Conservation (phyloP, 441 rosid genomes). For the Populus trichocarpa region DNA sequence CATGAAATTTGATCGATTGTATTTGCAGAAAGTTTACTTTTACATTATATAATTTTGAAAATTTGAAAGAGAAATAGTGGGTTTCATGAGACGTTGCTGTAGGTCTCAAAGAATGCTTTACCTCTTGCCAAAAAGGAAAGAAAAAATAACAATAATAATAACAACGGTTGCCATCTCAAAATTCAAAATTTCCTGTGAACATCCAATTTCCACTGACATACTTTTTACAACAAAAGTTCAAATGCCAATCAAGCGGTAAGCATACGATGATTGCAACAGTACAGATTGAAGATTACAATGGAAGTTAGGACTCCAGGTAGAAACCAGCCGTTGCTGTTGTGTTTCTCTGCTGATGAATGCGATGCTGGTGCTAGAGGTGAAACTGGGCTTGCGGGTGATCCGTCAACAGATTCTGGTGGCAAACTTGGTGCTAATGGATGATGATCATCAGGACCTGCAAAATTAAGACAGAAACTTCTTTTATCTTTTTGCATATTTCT, state of each 20-base stretch:
- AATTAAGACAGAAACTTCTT: not conserved
- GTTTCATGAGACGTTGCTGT: not conserved
- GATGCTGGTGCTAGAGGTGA: constrained; percentile 11
- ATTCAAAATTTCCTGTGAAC: not conserved
- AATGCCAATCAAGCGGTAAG: not conserved
- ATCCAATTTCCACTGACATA: not conserved
- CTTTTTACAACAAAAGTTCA: not conserved
- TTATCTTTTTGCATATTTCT: not conserved
- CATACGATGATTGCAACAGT: not conserved
- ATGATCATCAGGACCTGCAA: constrained; percentile 15
- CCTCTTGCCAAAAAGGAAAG: not conserved
- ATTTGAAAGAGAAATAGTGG: not conserved
- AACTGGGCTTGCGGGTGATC: constrained; percentile 27
- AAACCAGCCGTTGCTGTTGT: constrained; percentile 14
- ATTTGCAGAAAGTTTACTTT: not conserved
- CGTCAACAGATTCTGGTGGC: constrained; percentile 12
- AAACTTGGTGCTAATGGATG: constrained; percentile 8
- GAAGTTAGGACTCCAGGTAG: constrained; percentile 16
- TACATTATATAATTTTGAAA: not conserved
- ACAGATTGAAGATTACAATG: constrained; percentile 5
- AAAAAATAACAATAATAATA: not conserved
- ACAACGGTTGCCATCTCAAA: not conserved
- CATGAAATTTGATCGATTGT: not conserved
- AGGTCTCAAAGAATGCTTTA: not conserved
- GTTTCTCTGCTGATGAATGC: constrained; percentile 20